Base-by-base conservation (phyloP, 768 basidiomycete species). In the Hebeloma cylindrosporum region DNA sequence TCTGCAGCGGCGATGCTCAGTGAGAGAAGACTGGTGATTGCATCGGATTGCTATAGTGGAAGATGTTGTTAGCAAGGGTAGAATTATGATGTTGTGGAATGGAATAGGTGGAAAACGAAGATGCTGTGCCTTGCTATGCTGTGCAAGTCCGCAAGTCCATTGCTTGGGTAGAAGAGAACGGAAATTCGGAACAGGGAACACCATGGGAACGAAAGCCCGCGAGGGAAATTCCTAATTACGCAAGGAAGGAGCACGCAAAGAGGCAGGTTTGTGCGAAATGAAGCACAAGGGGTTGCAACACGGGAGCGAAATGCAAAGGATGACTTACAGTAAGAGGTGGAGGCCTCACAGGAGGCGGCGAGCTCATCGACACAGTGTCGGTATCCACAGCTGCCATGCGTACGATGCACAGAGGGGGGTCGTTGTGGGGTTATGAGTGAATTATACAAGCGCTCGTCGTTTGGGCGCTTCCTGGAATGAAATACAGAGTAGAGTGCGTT, bases 1-100 rank as follows among this genome's bases (percentile, higher is more conserved):
- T 56, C 72, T 25, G 74, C 71, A 7, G 83, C 83, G 6, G 76
- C 82, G 28, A 82, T 68, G 48, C 86, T 86, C 43, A 89, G 67
- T 5, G 85, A 87, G 30, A 88, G 75, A 14, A 88, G 69, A 56
- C 83, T 85, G 9, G 67, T 67, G n/a, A 68, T 62, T n/a, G 69
- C 68, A 51, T 71, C 72, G 16, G 67, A 63, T 62, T 70, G 70
- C 69, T 71, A 47, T 10, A 27, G 28, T 34, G 17, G 23, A 50
- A 26, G 31, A n/a, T n/a, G 21, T 8, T n/a, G 8, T n/a, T 32
- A 46, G 11, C 17, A 43, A 40, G 10, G 29, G 21, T 16, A 18
- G 51, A 46, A 40, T 39, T n/a, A 31, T 11, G 25, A 11, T 13
- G 10, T 9, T 16, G 29, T 18, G 29, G 13, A 25, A 42, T 30